Evolutionary conservation across 2,329 filamentous ascomycete species (phyloP), one percentile per base, ranked within the genome.

Genomic region (Aspergillus brasiliensis): DNA sequence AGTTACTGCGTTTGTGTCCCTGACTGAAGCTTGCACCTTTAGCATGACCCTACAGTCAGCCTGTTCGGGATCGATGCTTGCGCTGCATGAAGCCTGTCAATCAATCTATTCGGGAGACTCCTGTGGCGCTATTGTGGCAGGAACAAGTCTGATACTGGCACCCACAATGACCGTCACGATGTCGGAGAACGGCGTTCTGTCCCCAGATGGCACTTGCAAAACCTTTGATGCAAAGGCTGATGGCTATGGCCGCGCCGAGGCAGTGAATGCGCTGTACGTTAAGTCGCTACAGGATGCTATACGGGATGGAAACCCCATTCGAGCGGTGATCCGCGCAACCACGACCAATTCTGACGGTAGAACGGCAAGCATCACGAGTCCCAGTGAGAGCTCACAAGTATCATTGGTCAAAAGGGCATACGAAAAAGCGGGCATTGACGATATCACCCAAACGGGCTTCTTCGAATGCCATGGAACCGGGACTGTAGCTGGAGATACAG

Each of bases 161-260:
- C 70, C 70, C 1, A 67, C 71, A 0, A 58, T 72, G 61, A 69
- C 54, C 1, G 59, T 52, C 10, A 58, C 57, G 3, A 65, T 70
- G 52, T 60, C 64, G 0, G 59, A 65, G 3, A 63, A 60, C 21
- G 55, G 57, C 27, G 65, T 83, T 34, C 59, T 83, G 0, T 80
- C 75, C 10, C 71, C 74, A 0, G 76, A 72, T 11, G 82, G 82
- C 0, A 67, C 74, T 8, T 84, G 82, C 58, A 80, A 80, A 44
- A 73, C 80, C 2, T 83, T 81, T 55, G 79, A 82, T 53, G 73
- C 73, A 4, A 56, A 68, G 2, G 83, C 81, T 0, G 78, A 83
- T 66, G 82, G 83, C 0, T 85, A 84, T 63, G 83, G 78, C 44
- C 76, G 83, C 11, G 81, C 73, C 1, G 83, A 85, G 56, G 82